These are phyloP conservation scores for Aspergillus ellipticus DNA, from an alignment of 495 filamentous ascomycete species.

Conservation along the genomic window DNA sequence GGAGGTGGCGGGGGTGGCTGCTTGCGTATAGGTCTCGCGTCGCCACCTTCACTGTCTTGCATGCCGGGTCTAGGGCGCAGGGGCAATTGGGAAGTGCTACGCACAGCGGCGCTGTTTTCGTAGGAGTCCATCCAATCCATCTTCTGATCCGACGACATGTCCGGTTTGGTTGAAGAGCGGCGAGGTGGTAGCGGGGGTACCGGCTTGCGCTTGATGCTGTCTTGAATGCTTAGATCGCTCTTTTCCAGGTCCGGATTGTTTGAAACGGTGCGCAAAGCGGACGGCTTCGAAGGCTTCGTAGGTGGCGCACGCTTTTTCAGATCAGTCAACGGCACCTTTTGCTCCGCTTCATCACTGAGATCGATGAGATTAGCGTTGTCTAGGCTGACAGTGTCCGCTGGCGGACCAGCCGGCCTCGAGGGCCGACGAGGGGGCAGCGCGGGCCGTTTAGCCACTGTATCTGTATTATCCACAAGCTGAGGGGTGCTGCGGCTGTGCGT, in stretches of 20 bases:
- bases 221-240: slow-evolving; percentile 3
- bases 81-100: neutral
- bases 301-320: slow-evolving; percentile 43
- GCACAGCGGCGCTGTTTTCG: neutral
- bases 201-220: slow-evolving; percentile 38
- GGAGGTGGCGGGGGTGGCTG: slow-evolving; percentile 24
- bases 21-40: slow-evolving; percentile 16
- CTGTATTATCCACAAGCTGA: slow-evolving; percentile 25
- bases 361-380: slow-evolving; percentile 60
- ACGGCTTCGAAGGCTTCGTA: slow-evolving; percentile 64
- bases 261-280: slow-evolving; percentile 49
- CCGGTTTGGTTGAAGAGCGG: slow-evolving; percentile 24
- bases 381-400: slow-evolving; percentile 26
- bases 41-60: neutral
- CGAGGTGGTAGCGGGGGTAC: slow-evolving; percentile 44
- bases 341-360: slow-evolving; percentile 49
- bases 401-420: slow-evolving; percentile 15
- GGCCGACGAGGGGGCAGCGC: slow-evolving; percentile 35
- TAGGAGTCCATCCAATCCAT: slow-evolving; percentile 2
- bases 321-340: slow-evolving; percentile 7
- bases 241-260: slow-evolving; percentile 17
- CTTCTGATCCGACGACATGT: slow-evolving; percentile 17
- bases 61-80: neutral
- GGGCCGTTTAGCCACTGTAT: slow-evolving; percentile 28
- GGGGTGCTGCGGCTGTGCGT: slow-evolving; percentile 27